A percentile compares a stretch with the other conserved stretches of the same genome.
Evolutionary conservation across 1,284 basidiomycete genomes (phyloP).

Genomic region (Rhodotorula sp.): DNA sequence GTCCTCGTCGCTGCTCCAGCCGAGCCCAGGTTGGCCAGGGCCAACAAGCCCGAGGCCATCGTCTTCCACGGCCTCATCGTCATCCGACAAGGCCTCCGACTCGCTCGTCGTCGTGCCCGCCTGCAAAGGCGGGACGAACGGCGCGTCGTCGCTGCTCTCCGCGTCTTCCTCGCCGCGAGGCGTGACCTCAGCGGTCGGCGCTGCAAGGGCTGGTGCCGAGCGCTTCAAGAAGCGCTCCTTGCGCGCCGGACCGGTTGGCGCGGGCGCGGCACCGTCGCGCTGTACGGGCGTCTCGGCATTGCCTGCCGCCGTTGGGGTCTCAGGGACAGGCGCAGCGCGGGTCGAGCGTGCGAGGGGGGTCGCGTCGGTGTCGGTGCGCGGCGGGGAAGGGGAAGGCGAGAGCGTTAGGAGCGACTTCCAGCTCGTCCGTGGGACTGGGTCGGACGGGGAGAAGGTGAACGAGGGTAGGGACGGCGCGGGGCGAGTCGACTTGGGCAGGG

Average conservation of each 20-base stretch:
- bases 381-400: slow-evolving; percentile 4
- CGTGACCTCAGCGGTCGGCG: neutral
- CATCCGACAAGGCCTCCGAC: slow-evolving; percentile 2
- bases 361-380: neutral
- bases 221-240: slow-evolving; percentile 18
- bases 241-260: neutral
- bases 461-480: slow-evolving; percentile 8
- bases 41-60: neutral
- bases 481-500: slow-evolving; percentile 11
- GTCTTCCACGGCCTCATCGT: neutral
- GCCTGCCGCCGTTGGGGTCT: neutral
- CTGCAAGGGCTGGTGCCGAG: neutral
- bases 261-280: neutral
- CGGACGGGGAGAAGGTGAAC: slow-evolving; percentile 15
- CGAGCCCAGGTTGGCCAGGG: neutral
- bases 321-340: neutral
- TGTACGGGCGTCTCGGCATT: neutral
- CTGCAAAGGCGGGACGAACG: slow-evolving; percentile 16
- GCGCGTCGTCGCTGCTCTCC: slow-evolving; percentile 3
- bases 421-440: neutral
- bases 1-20: slow-evolving; percentile 15
- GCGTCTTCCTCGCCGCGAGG: neutral
- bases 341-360: slow-evolving; percentile 4
- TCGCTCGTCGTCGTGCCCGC: slow-evolving; percentile 12
- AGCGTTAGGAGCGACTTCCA: slow-evolving; percentile 7